Percentiles rank a stretch among this genome's conserved stretches.
phyloP scores from a whole-genome alignment of 2,329 filamentous ascomycete genomes.

The Colletotrichum somersetense region DNA sequence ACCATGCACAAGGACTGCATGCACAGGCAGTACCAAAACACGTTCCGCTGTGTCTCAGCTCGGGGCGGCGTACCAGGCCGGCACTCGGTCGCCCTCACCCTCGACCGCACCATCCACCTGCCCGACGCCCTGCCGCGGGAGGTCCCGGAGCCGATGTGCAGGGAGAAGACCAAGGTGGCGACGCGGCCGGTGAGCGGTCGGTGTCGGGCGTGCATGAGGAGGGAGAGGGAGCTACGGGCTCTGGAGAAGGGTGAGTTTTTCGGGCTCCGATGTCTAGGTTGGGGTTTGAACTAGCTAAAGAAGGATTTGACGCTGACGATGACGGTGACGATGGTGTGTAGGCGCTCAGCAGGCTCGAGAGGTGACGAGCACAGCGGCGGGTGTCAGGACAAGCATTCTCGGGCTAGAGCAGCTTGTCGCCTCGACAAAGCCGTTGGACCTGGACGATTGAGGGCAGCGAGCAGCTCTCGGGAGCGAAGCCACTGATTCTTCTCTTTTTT shows the following conservation, averaged over 20 bases:
- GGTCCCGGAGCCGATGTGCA: slow-evolving; percentile 30
- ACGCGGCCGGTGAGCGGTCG: slow-evolving; percentile 44
- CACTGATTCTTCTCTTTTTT: neutral
- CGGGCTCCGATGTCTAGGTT: too few relatives aligned
- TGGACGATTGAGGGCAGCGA: slow-evolving; percentile 19
- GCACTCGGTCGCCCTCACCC: slow-evolving; percentile 25
- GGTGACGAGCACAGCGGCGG: slow-evolving; percentile 11
- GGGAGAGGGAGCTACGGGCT: slow-evolving; percentile 23
- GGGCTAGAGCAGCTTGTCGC: slow-evolving; percentile 37
- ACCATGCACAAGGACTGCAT: slow-evolving; percentile 47
- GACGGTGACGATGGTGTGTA: neutral
- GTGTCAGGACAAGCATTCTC: slow-evolving; percentile 33
- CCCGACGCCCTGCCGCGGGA: slow-evolving; percentile 42
- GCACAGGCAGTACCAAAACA: slow-evolving; percentile 53
- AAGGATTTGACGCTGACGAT: slow-evolving; percentile 7
- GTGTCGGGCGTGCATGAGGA: slow-evolving; percentile 44
- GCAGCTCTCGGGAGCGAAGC: neutral
- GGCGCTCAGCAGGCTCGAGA: neutral
- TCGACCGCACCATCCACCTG: slow-evolving; percentile 41
- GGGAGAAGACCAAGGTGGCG: slow-evolving; percentile 43
- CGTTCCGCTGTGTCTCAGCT: slow-evolving; percentile 48
- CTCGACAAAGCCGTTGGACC: slow-evolving; percentile 24
- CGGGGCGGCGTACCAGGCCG: slow-evolving; percentile 39
- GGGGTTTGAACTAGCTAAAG: neutral
- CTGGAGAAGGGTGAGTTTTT: neutral